Base-by-base conservation (phyloP, 306 rosid genomes). In the Pterocarpus macrocarpus region DNA sequence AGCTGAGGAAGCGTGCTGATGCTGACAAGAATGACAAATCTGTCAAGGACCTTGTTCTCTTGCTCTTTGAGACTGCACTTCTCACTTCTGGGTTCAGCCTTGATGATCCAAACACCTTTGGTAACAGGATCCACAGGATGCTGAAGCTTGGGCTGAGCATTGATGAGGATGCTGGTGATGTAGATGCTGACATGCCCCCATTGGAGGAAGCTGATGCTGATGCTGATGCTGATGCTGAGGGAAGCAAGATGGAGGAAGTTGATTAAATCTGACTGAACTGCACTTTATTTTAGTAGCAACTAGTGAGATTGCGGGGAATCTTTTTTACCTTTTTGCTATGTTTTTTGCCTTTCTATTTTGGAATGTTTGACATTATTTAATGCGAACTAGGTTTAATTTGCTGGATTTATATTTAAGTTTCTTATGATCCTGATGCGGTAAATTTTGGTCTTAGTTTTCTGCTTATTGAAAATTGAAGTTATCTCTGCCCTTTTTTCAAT, bases 121-220 rank as follows among this genome's bases (percentile, higher is more conserved):
- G 97, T 0, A 93, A 93, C 93, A 90, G 97, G 49, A 93, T 93
- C 73, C 97, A 93, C 89, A 88, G 97, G 81, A 93, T 93, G 97
- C 67, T 93, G 85, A 93, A 93, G 84, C 94, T 93, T 14, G 97
- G 97, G 1, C 39, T 93, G 80, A 93, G 97, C 90, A 93, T 93
- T 2, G 97, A 93, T 8, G 97, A 93, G 63, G 97, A 91, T 8
- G 90, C 87, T 0, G 91, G 77, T 4, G 97, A 91, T 0, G 93
- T 59, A 0, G 97, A 93, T 49, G 89, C 97, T 0, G 97, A 93
- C 0, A 91, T 93, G 96, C 97, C 97, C 0, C 90, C 97, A 16
- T 66, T 93, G 63, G 97, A 91, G 87, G 97, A 93, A 0, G 97
- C 81, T 0, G 97, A 92, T 0, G 97, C 79, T 22, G 28, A 22